A percentile compares a stretch with the other conserved stretches of the same genome.
phyloP scores from a whole-genome alignment of 306 rosid genomes.

The Dalbergia oliveri region DNA sequence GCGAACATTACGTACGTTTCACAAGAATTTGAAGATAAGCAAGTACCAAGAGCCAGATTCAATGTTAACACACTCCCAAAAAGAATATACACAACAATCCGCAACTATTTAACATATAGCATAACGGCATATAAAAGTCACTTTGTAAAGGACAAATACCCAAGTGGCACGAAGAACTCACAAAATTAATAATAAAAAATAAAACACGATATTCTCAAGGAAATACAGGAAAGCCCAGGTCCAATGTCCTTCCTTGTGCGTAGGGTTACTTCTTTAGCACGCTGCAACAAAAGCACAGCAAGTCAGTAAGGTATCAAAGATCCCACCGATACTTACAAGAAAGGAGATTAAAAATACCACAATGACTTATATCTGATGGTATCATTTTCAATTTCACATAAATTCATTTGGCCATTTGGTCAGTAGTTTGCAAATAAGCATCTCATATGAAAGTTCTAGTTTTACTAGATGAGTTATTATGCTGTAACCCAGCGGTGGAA shows the following conservation, averaged over 20 bases:
- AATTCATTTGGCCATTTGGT: background rate
- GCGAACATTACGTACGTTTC: background rate
- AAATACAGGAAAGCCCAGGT: constrained; percentile 43
- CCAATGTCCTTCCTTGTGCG: constrained; percentile 28
- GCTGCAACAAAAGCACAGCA: constrained; percentile 56
- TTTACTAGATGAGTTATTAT: background rate
- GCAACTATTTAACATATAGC: constrained; percentile 29
- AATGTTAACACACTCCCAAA: constrained; percentile 8
- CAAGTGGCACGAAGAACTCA: constrained; percentile 32
- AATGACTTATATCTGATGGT: background rate
- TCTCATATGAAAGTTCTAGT: background rate
- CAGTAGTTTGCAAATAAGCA: background rate
- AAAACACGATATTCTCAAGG: constrained; percentile 44
- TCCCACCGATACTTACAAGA: background rate
- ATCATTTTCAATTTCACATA: constrained; percentile 16
- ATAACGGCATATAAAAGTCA: constrained; percentile 18
- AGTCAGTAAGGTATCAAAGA: constrained; percentile 27
- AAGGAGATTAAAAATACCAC: background rate
- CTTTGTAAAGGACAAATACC: constrained; percentile 31
- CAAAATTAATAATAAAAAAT: constrained; percentile 33
- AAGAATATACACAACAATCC: constrained; percentile 13
- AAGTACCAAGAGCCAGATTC: background rate
- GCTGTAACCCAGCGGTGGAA: background rate
- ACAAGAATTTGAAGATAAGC: background rate
- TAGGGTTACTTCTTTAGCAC: constrained; percentile 78